Base-by-base conservation (phyloP, 148 eudicot species). In the Hydrangea macrophylla region DNA sequence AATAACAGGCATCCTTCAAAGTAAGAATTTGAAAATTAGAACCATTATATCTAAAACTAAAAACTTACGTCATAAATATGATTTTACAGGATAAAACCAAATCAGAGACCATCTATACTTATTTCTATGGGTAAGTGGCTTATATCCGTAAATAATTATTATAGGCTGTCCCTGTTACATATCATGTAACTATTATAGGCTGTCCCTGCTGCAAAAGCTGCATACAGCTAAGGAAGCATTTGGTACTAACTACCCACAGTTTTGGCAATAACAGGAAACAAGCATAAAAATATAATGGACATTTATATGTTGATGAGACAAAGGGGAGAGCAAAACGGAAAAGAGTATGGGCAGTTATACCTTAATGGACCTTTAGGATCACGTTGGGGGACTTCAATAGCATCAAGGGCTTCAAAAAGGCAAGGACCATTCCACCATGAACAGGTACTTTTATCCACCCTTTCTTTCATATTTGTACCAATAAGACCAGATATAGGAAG, bases 341-440 rank as follows among this genome's bases (percentile, higher is more conserved):
- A 5, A 32, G 26, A 50, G 58, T 15, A 58, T 11, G 12, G 65
- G 28, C 36, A 20, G 27, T 28, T 60, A 2, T 75, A 91, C 99
- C 99, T 95, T 26, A 95, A 75, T 51, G 94, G 94, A 15, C 92
- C 97, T 5, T 77, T 70, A n/a, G 96, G 99, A 74, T 95, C 97
- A 62, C 99, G 89, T 27, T 39, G 39, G 9, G 96, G 99, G 55
- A 79, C 79, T 80, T 95, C 96, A 58, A 89, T 51, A 54, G 80
- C 74, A 87, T 95, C 99, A 74, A 95, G 84, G 37, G 85, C 90
- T 81, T 95, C 97, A 73, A 95, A 89, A 33, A 95, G 90, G 75
- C 97, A 91, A 40, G 88, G 84, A 72, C 99, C 97, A 84, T 70
- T 68, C 90, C 86, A 95, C 99, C 99, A 95, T 17, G 93, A 79